These are phyloP conservation scores for Citrus medica DNA, from an alignment of 345 rosid genomes.

Conservation along the genomic window DNA sequence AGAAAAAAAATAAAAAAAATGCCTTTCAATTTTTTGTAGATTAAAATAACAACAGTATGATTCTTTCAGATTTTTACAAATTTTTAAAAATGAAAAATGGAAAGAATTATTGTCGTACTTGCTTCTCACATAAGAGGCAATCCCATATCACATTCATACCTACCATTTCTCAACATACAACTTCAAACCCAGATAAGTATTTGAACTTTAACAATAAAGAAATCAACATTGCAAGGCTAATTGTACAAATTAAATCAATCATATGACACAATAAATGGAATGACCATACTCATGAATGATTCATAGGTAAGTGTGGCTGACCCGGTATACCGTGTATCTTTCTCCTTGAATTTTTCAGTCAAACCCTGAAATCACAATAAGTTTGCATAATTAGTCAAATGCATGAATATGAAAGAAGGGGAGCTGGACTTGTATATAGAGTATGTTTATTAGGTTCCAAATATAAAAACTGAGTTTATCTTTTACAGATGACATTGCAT, in stretches of 20 bases:
- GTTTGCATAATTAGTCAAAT: neutral
- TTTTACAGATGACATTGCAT: accelerated
- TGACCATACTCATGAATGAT: conserved; percentile 52
- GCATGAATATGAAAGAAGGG: neutral
- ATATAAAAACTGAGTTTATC: neutral
- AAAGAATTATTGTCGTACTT: no score
- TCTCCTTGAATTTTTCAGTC: conserved; percentile 72
- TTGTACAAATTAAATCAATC: conserved; percentile 23
- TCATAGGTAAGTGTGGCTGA: conserved; percentile 51
- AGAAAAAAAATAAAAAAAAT: no score
- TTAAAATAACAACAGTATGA: no score
- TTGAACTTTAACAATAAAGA: neutral
- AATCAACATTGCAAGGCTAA: neutral
- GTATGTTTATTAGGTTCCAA: no score
- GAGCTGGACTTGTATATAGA: neutral
- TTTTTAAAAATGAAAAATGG: no score
- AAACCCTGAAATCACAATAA: conserved; percentile 43
- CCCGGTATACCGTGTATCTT: conserved; percentile 43
- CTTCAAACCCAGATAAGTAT: neutral
- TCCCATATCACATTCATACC: neutral
- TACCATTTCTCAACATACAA: neutral
- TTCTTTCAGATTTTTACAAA: no score
- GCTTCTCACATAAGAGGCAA: neutral
- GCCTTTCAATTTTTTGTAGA: no score
- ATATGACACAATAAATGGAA: conserved; percentile 58